Conservation (phyloP, 176 grass and related monocot genomes). For the Zizania latifolia region DNA sequence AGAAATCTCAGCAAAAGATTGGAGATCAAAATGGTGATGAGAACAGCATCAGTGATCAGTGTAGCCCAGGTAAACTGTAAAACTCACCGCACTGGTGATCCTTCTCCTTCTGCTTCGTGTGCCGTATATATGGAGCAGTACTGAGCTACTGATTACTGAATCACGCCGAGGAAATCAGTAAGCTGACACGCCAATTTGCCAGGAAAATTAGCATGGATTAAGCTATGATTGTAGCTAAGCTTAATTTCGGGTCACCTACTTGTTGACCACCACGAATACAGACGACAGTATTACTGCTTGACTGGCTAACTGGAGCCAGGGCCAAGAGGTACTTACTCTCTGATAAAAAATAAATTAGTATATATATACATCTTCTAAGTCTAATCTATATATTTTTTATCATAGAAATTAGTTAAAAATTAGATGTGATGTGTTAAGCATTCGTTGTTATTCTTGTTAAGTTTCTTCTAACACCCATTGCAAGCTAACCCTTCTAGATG, state of each 20-base stretch:
- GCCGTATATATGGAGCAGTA: background rate
- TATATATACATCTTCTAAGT: too few species aligned
- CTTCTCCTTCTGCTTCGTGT: background rate
- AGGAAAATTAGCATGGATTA: background rate
- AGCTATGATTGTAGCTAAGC: background rate
- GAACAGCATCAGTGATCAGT: background rate
- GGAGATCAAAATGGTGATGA: background rate
- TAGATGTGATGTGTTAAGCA: background rate
- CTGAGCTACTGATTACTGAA: background rate
- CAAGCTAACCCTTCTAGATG: conserved; percentile 20
- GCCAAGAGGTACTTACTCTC: too few species aligned
- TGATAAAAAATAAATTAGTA: too few species aligned
- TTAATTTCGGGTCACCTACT: conserved; percentile 24
- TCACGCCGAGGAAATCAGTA: background rate
- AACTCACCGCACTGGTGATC: too few species aligned
- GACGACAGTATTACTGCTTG: background rate
- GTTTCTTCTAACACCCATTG: background rate
- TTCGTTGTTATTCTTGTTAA: background rate
- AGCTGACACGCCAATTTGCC: background rate
- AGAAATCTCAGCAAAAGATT: background rate
- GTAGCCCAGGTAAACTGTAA: too few species aligned
- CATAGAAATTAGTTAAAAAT: too few species aligned
- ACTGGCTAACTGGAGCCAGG: background rate
- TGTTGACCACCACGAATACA: conserved; percentile 6
- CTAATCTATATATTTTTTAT: too few species aligned